phyloP scores from a whole-genome alignment of 2,329 filamentous ascomycete genomes.

The Chrysoporthe puriensis region DNA sequence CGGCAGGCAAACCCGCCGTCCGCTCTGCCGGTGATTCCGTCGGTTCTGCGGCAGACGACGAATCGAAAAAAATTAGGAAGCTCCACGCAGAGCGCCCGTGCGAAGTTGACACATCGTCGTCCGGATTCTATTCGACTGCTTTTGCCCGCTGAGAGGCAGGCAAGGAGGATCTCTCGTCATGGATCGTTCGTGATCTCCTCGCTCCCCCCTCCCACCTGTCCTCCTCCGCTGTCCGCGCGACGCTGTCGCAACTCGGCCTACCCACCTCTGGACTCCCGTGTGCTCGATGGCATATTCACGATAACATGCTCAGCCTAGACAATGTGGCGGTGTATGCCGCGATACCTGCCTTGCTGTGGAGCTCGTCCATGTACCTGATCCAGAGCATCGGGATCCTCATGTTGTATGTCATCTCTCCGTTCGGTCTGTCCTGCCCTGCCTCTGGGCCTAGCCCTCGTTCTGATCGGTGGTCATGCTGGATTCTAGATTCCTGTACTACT shows the following conservation, averaged over 20 bases:
- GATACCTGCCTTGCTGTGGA: slow-evolving; percentile 47
- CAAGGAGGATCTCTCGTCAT: neutral
- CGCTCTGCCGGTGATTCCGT: neutral
- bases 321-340: slow-evolving; percentile 46
- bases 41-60: neutral
- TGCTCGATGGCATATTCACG: neutral
- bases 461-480: neutral
- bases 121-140: neutral
- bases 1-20: neutral
- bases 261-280: neutral
- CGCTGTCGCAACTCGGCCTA: neutral
- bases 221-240: neutral
- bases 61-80: neutral
- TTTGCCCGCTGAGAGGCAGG: neutral
- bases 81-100: neutral
- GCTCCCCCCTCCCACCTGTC: neutral
- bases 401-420: slow-evolving; percentile 46
- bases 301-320: slow-evolving; percentile 33
- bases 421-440: fast-evolving
- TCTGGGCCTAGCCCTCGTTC: too few relatives aligned
- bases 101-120: slow-evolving; percentile 1
- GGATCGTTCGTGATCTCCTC: neutral
- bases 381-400: slow-evolving; percentile 60
- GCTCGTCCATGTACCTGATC: slow-evolving; percentile 54
- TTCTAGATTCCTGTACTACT: slow-evolving; percentile 57